A percentile compares a stretch with the other conserved stretches of the same genome.
These are phyloP conservation scores for Punctularia strigosozonata DNA, from an alignment of 768 basidiomycete genomes.

Conservation along the genomic window DNA sequence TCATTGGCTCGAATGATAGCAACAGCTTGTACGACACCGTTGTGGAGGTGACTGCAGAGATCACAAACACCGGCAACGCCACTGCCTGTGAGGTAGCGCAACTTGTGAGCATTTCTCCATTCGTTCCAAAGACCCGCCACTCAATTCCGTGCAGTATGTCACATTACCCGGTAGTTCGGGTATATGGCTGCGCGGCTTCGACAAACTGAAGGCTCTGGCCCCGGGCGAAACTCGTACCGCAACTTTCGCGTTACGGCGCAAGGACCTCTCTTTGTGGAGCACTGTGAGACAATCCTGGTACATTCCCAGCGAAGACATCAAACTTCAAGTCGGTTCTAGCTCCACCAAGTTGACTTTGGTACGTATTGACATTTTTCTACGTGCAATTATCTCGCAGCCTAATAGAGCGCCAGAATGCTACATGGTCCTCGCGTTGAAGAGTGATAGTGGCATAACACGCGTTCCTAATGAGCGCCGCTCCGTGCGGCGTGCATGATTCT, in stretches of 20 bases:
- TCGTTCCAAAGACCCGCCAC: conserved; percentile 37
- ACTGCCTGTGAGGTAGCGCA: conserved; percentile 38
- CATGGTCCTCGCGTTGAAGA: no score
- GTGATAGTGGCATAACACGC: no score
- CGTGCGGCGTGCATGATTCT: no score
- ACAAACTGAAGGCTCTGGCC: conserved; percentile 25
- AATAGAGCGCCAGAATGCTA: no score
- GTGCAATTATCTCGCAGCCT: no score
- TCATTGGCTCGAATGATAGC: conserved; percentile 38
- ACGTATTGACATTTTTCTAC: no score
- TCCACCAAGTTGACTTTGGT: no score
- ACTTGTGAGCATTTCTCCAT: background rate
- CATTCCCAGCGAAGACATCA: no score
- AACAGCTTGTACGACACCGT: conserved; percentile 28
- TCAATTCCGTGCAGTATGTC: conserved; percentile 32
- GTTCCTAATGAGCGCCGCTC: no score
- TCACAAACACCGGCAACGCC: conserved; percentile 40
- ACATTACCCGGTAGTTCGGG: conserved; percentile 34
- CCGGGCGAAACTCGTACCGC: conserved; percentile 17
- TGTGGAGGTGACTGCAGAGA: no score
- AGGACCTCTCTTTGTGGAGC: conserved; percentile 25
- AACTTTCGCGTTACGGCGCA: conserved; percentile 18
- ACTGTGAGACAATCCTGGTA: conserved; percentile 28
- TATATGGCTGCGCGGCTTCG: conserved; percentile 53
- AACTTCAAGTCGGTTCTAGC: no score